Conservation (phyloP, 2,329 filamentous ascomycete genomes). For the Trematosphaeria pertusa region DNA sequence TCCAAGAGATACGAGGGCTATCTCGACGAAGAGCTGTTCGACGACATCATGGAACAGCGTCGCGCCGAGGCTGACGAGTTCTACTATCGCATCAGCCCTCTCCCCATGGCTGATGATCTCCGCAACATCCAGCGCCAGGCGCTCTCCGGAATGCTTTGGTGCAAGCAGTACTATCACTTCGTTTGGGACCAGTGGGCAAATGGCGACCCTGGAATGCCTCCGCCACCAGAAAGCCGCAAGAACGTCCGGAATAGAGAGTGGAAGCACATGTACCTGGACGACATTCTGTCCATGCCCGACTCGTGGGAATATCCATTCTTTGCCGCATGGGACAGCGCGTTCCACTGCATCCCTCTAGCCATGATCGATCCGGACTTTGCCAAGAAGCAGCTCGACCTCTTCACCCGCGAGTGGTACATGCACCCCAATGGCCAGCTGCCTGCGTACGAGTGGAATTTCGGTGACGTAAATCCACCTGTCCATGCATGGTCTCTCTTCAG, state of each 20-base stretch:
- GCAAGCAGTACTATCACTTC: slow-evolving; percentile 95
- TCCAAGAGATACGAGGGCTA: slow-evolving; percentile 78
- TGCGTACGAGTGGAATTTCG: slow-evolving; percentile 97
- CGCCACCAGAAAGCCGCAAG: slow-evolving; percentile 81
- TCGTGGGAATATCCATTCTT: slow-evolving; percentile 99
- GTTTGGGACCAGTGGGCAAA: slow-evolving; percentile 99
- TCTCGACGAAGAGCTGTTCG: slow-evolving; percentile 90
- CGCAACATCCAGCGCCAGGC: slow-evolving; percentile 95
- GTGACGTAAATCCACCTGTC: slow-evolving; percentile 94
- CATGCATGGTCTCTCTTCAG: slow-evolving; percentile 96
- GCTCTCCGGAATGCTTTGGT: slow-evolving; percentile 97
- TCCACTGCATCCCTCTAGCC: slow-evolving; percentile 92
- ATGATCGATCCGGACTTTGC: slow-evolving; percentile 99
- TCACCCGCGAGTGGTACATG: slow-evolving; percentile 98
- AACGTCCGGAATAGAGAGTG: slow-evolving; percentile 84
- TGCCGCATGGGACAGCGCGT: slow-evolving; percentile 95
- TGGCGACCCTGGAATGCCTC: slow-evolving; percentile 85
- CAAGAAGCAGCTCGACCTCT: slow-evolving; percentile 95
- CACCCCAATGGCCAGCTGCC: slow-evolving; percentile 95
- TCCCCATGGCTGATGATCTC: slow-evolving; percentile 92
- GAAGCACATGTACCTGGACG: slow-evolving; percentile 94
- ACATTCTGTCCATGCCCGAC: slow-evolving; percentile 96
- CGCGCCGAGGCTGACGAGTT: slow-evolving; percentile 94
- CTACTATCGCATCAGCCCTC: slow-evolving; percentile 88
- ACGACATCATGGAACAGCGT: slow-evolving; percentile 86